Conservation (phyloP, 148 eudicot genomes). For the Cornus controversa region DNA sequence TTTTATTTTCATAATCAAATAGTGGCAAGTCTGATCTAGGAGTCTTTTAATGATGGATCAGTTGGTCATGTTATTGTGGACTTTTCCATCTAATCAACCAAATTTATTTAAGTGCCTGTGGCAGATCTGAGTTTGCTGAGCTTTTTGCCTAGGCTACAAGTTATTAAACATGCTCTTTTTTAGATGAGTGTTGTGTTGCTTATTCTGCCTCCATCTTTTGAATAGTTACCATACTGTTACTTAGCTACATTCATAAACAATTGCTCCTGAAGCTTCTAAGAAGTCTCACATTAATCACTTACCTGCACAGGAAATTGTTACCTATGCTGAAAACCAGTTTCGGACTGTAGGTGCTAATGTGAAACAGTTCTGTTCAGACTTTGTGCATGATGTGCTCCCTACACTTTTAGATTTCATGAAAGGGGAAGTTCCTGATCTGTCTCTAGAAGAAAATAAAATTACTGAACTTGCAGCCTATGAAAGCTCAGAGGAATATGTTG, state of each 20-base stretch:
- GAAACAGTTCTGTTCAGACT: constrained; percentile 4
- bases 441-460: not conserved
- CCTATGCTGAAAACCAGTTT: constrained; percentile 14
- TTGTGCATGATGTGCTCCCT: not conserved
- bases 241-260: not conserved
- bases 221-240: not conserved
- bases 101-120: not conserved
- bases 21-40: too few relatives aligned
- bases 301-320: constrained; percentile 12
- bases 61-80: not conserved
- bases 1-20: not conserved
- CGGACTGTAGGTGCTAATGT: constrained; percentile 16
- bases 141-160: not conserved
- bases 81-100: not conserved
- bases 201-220: not conserved
- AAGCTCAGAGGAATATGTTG: not conserved
- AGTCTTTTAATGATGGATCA: too few relatives aligned
- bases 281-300: not conserved
- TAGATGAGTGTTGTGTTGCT: not conserved
- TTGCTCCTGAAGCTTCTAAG: not conserved
- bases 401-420: not conserved
- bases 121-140: not conserved
- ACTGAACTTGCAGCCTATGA: not conserved
- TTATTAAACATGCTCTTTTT: not conserved
- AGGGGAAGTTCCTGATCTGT: constrained; percentile 4